Percentiles rank a stretch among this genome's conserved stretches.
Evolutionary conservation across 768 basidiomycete species (phyloP).

Genomic region (Russula griseocarnosa): DNA sequence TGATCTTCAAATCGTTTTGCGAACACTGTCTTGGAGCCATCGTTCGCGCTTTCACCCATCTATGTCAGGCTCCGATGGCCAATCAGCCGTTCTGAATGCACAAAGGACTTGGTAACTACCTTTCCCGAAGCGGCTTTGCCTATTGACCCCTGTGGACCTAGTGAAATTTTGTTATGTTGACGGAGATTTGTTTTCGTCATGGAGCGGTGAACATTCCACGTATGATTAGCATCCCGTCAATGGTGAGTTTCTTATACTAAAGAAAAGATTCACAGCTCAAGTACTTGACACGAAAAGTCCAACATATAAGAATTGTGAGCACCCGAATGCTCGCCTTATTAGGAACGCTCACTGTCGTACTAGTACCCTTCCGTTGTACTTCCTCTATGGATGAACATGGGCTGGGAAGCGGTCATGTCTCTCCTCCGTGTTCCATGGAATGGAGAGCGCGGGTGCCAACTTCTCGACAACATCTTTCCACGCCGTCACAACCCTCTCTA

Average conservation of each 20-base stretch:
- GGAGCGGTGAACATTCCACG: conserved; percentile 11
- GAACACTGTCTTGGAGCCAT: conserved; percentile 14
- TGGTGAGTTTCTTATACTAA: conserved; percentile 19
- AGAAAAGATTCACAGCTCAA: background rate
- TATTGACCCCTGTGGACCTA: conserved; percentile 10
- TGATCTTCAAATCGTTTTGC: conserved; percentile 3
- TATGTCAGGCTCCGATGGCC: conserved; percentile 11
- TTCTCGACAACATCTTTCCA: background rate
- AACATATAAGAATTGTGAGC: conserved; percentile 18
- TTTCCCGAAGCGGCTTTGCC: conserved; percentile 19
- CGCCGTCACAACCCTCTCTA: background rate
- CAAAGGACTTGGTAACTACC: conserved; percentile 11
- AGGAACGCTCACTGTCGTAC: conserved; percentile 17
- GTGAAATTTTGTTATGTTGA: conserved; percentile 18
- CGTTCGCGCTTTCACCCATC: conserved; percentile 11
- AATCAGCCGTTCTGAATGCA: conserved; percentile 8
- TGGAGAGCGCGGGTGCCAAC: conserved; percentile 16
- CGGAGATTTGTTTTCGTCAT: conserved; percentile 11
- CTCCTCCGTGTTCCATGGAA: conserved; percentile 9
- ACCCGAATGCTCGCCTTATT: conserved; percentile 11
- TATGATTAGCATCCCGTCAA: conserved; percentile 7
- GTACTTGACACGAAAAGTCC: background rate
- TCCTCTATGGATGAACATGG: conserved; percentile 24
- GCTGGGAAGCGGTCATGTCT: conserved; percentile 2
- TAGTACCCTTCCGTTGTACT: conserved; percentile 10